Percentiles rank a stretch among this genome's conserved stretches.
These are phyloP conservation scores for Geotrichum histeridarum DNA, from an alignment of 1,139 yeast species.

Conservation along the genomic window DNA sequence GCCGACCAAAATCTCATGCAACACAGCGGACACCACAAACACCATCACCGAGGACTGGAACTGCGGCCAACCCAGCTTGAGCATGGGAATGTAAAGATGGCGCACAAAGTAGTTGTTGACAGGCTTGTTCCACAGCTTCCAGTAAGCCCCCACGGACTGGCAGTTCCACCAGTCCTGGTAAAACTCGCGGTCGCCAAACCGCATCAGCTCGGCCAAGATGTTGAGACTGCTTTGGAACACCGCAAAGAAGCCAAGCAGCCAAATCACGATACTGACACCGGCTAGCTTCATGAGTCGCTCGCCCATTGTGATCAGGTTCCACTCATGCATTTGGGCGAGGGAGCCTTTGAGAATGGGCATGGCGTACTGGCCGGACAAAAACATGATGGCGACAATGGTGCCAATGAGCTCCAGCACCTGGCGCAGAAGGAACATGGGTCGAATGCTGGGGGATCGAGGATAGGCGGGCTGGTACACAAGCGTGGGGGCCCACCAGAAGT, in stretches of 20 bases:
- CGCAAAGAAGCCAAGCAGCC: slow-evolving; percentile 43
- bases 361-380: slow-evolving; percentile 42
- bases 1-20: slow-evolving; percentile 47
- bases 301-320: slow-evolving; percentile 30
- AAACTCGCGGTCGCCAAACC: slow-evolving; percentile 63
- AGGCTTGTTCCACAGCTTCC: slow-evolving; percentile 64
- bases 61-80: slow-evolving; percentile 36
- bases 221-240: slow-evolving; percentile 48
- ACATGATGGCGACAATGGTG: slow-evolving; percentile 35
- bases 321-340: slow-evolving; percentile 22
- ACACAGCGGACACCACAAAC: slow-evolving; percentile 41
- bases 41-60: slow-evolving; percentile 35
- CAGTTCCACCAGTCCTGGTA: slow-evolving; percentile 78
- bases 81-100: slow-evolving; percentile 50
- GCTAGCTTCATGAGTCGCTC: slow-evolving; percentile 42
- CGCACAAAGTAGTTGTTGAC: slow-evolving; percentile 59
- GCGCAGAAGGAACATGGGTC: slow-evolving; percentile 35
- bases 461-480: slow-evolving; percentile 46
- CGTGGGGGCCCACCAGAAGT: slow-evolving; percentile 46
- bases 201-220: slow-evolving; percentile 54
- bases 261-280: slow-evolving; percentile 40
- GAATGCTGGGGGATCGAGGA: slow-evolving; percentile 36
- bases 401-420: slow-evolving; percentile 38
- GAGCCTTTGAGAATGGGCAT: slow-evolving; percentile 41
- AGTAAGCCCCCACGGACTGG: slow-evolving; percentile 59